A percentile compares a stretch with the other conserved stretches of the same genome.
These are phyloP conservation scores for Phaeoacremonium minimum DNA, from an alignment of 2,329 filamentous ascomycete species.

Conservation along the genomic window DNA sequence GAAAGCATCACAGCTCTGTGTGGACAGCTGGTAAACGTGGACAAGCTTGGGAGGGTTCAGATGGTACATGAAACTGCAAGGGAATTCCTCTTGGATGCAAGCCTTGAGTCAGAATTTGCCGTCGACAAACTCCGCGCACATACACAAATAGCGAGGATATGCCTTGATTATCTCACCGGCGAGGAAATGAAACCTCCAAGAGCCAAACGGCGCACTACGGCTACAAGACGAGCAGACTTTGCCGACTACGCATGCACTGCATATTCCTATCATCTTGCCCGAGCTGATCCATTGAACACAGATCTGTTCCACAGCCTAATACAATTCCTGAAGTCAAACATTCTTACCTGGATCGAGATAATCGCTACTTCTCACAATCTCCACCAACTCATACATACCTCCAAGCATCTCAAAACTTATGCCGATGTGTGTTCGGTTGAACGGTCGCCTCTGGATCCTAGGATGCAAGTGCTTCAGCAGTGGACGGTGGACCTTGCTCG, in stretches of 20 bases:
- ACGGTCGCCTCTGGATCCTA: slow-evolving; percentile 12
- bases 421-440: slow-evolving; percentile 10
- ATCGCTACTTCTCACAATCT: slow-evolving; percentile 8
- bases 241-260: slow-evolving; percentile 22
- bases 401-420: slow-evolving; percentile 12
- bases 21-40: slow-evolving; percentile 30
- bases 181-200: slow-evolving; percentile 27
- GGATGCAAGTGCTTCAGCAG: slow-evolving; percentile 13
- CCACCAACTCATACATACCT: slow-evolving; percentile 5
- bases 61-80: slow-evolving; percentile 33
- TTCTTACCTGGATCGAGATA: slow-evolving; percentile 31
- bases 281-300: slow-evolving; percentile 12
- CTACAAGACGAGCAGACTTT: slow-evolving; percentile 11
- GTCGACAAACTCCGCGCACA: slow-evolving; percentile 21
- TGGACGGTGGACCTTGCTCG: slow-evolving; percentile 25
- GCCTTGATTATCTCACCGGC: slow-evolving; percentile 24
- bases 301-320: slow-evolving; percentile 18
- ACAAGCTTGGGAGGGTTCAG: slow-evolving; percentile 22
- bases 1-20: slow-evolving; percentile 21
- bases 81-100: slow-evolving; percentile 19
- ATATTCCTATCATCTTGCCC: slow-evolving; percentile 28
- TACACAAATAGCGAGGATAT: slow-evolving; percentile 24
- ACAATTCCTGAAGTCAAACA: slow-evolving; percentile 23
- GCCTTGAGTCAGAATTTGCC: slow-evolving; percentile 22
- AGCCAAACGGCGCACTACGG: slow-evolving; percentile 10